A percentile compares a stretch with the other conserved stretches of the same genome.
Conservation (phyloP, 495 filamentous ascomycete species). For the Trypethelium eluteriae region DNA sequence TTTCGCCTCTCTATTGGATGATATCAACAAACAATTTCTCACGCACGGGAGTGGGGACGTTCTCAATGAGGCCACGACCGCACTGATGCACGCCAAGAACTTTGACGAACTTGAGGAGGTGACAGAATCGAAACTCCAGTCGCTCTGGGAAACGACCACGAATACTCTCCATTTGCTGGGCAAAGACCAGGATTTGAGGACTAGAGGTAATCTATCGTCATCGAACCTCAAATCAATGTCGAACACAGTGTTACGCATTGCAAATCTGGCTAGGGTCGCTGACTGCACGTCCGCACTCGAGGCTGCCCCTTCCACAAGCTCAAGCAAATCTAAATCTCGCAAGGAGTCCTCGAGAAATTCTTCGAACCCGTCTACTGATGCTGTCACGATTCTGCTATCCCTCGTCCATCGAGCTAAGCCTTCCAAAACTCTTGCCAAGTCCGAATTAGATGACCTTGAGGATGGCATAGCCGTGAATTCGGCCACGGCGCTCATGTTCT, state of each 20-base stretch:
- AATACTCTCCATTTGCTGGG: slow-evolving; percentile 60
- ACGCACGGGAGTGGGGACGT: slow-evolving; percentile 80
- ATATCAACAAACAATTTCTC: slow-evolving; percentile 88
- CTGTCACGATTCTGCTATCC: slow-evolving; percentile 55
- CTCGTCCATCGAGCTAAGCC: slow-evolving; percentile 59
- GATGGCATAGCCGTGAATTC: slow-evolving; percentile 66
- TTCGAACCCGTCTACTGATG: slow-evolving; percentile 19
- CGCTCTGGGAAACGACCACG: slow-evolving; percentile 77
- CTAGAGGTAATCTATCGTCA: slow-evolving; percentile 52
- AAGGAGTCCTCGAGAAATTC: slow-evolving; percentile 25
- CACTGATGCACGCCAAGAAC: slow-evolving; percentile 73
- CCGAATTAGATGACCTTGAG: slow-evolving; percentile 60
- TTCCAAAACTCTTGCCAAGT: slow-evolving; percentile 46
- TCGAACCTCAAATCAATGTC: slow-evolving; percentile 59
- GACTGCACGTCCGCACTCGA: slow-evolving; percentile 71
- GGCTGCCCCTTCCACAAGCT: slow-evolving; percentile 31
- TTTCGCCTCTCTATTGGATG: slow-evolving; percentile 75
- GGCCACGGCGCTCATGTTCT: slow-evolving; percentile 67
- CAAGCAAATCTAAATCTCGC: slow-evolving; percentile 40
- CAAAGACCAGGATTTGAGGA: slow-evolving; percentile 56
- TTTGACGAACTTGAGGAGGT: slow-evolving; percentile 83
- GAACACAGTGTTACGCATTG: slow-evolving; percentile 74
- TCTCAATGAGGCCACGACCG: slow-evolving; percentile 71
- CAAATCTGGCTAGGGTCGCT: slow-evolving; percentile 71
- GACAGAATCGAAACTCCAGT: slow-evolving; percentile 67